Percentiles rank a stretch among this genome's conserved stretches.
These are phyloP conservation scores for Pseudoturritis turrita DNA, from an alignment of 345 rosid genomes.

Conservation along the genomic window DNA sequence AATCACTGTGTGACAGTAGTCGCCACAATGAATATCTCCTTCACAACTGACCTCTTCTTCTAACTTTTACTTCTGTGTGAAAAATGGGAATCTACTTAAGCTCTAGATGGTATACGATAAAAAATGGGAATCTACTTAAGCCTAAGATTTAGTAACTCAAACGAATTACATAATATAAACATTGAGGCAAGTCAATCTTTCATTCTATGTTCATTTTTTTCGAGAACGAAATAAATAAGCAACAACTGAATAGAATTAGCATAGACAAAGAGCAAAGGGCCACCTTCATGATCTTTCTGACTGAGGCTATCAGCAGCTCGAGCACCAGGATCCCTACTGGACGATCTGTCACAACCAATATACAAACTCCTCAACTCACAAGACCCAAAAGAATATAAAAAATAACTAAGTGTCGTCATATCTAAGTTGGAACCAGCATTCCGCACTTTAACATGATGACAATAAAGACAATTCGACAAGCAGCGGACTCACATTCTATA, in stretches of 20 bases:
- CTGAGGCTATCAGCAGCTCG: slow-evolving; percentile 61
- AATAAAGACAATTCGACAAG: background rate
- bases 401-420: background rate
- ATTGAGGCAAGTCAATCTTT: background rate
- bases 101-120: background rate
- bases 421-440: background rate
- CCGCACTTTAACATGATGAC: background rate
- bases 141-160: background rate
- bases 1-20: too few species aligned
- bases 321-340: slow-evolving; percentile 85
- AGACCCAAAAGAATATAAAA: background rate
- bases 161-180: background rate
- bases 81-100: background rate
- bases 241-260: background rate
- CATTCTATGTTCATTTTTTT: background rate
- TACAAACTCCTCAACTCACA: slow-evolving; percentile 8
- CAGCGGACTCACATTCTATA: slow-evolving; percentile 71
- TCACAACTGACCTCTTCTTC: too few species aligned
- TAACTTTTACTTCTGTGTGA: background rate
- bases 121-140: background rate
- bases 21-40: too few species aligned
- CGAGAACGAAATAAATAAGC: background rate
- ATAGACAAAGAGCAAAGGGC: slow-evolving; percentile 16
- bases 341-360: slow-evolving; percentile 56
- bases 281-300: slow-evolving; percentile 76